Conservation (phyloP, 2,329 filamentous ascomycete genomes). For the Chaetomium sp. region DNA sequence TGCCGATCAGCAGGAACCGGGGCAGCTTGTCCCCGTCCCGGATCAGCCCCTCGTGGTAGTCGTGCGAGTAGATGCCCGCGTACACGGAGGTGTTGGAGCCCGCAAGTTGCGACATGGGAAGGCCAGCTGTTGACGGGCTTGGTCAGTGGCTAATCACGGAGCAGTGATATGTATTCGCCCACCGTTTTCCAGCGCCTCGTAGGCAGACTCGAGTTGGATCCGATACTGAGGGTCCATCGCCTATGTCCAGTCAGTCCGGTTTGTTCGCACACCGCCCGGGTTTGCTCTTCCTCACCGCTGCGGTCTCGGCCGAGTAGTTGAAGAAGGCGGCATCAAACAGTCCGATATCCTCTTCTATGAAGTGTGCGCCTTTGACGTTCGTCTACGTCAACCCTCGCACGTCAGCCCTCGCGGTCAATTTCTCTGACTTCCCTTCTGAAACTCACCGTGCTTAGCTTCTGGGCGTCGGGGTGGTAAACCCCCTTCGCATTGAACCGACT, state of each 20-base stretch:
- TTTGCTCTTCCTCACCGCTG: not conserved
- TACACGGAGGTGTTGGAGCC: conserved; percentile 14
- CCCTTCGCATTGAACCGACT: too few relatives aligned
- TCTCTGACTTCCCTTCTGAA: too few relatives aligned
- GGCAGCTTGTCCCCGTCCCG: not conserved
- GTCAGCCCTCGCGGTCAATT: too few relatives aligned
- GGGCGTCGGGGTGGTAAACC: too few relatives aligned
- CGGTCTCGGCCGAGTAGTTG: not conserved
- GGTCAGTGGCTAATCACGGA: not conserved
- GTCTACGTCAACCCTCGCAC: too few relatives aligned
- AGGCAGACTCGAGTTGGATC: too few relatives aligned
- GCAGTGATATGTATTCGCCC: too few relatives aligned
- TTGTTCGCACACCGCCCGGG: not conserved
- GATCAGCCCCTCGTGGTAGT: conserved; percentile 1
- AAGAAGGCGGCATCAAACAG: not conserved
- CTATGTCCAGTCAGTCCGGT: not conserved
- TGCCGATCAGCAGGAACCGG: not conserved
- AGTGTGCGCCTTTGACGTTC: not conserved
- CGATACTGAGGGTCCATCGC: too few relatives aligned
- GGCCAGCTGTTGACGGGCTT: not conserved
- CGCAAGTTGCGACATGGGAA: not conserved
- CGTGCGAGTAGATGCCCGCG: not conserved
- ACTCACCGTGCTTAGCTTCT: too few relatives aligned
- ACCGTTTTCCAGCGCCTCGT: too few relatives aligned
- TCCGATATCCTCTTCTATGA: not conserved